A percentile compares a stretch with the other conserved stretches of the same genome.
These are phyloP conservation scores for Vigna mungo DNA, from an alignment of 306 rosid species.

Conservation along the genomic window DNA sequence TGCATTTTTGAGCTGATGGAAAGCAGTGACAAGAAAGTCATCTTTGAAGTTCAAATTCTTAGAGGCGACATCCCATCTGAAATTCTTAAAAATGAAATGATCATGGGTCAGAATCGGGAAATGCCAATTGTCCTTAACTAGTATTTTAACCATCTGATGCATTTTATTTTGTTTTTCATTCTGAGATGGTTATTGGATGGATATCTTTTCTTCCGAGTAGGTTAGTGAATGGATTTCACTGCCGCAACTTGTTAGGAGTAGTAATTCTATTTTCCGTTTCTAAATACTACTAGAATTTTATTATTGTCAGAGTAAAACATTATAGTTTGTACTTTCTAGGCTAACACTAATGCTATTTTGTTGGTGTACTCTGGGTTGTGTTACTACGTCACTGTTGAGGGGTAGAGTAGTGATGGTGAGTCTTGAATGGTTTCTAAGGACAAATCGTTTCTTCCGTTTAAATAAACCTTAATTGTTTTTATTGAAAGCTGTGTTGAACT, in stretches of 20 bases:
- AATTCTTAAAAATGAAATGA: slow-evolving; percentile 33
- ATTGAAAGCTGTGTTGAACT: neutral
- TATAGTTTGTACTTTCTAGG: neutral
- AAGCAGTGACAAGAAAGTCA: slow-evolving; percentile 33
- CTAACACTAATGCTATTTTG: slow-evolving; percentile 3
- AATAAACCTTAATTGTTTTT: neutral
- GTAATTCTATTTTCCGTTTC: neutral
- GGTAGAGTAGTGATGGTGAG: neutral
- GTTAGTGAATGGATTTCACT: neutral
- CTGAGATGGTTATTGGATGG: neutral
- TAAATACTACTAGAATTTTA: neutral
- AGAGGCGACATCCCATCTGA: slow-evolving; percentile 67
- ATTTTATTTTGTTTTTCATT: slow-evolving; percentile 2
- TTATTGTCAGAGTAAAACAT: neutral
- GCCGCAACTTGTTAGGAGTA: slow-evolving; percentile 1
- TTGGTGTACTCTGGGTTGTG: neutral
- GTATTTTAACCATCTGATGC: slow-evolving; percentile 16
- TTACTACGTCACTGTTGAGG: neutral
- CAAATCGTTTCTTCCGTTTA: neutral
- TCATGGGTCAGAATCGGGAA: slow-evolving; percentile 39
- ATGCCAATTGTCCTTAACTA: slow-evolving; percentile 51
- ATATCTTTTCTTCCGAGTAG: neutral
- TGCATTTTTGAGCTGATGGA: slow-evolving; percentile 67
- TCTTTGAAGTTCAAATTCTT: slow-evolving; percentile 68
- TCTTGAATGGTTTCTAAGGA: too few relatives aligned